Percentiles rank a stretch among this genome's conserved stretches.
Conservation (phyloP, 2,329 filamentous ascomycete genomes). For the Hypomyces rosellus region DNA sequence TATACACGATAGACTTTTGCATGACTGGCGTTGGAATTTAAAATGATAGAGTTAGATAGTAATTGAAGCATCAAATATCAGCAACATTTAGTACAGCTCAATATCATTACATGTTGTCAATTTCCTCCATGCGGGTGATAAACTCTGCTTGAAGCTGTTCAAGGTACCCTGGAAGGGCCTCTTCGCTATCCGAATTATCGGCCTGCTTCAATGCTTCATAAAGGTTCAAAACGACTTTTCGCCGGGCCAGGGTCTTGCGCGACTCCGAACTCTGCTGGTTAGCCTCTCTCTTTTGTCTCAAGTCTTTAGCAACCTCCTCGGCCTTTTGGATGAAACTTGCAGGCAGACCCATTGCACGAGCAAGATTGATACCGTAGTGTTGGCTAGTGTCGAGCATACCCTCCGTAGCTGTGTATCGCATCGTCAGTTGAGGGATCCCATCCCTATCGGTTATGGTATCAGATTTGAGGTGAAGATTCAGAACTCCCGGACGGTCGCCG, state of each 20-base stretch:
- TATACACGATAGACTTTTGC: background rate
- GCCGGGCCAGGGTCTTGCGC: constrained; percentile 52
- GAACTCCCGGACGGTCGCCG: constrained; percentile 66
- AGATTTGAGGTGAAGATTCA: constrained; percentile 75
- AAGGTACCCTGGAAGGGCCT: constrained; percentile 41
- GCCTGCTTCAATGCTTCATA: constrained; percentile 68
- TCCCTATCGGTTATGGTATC: constrained; percentile 48
- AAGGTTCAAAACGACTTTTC: constrained; percentile 68
- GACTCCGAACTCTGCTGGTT: constrained; percentile 54
- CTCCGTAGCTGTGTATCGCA: constrained; percentile 77
- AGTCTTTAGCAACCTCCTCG: constrained; percentile 54
- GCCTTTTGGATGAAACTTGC: constrained; percentile 60
- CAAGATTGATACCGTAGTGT: constrained; percentile 80
- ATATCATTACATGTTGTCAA: constrained; percentile 37
- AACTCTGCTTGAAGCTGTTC: constrained; percentile 62
- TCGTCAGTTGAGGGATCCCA: constrained; percentile 60
- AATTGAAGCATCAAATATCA: background rate
- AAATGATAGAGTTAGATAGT: no score
- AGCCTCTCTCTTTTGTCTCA: constrained; percentile 52
- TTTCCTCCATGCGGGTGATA: constrained; percentile 59
- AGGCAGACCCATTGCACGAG: constrained; percentile 68
- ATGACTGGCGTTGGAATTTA: background rate
- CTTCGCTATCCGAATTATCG: constrained; percentile 54
- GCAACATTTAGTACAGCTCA: background rate
- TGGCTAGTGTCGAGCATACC: constrained; percentile 60